Conservation (phyloP, 129 eudicot genomes). For the Flaveria ramosissima region DNA sequence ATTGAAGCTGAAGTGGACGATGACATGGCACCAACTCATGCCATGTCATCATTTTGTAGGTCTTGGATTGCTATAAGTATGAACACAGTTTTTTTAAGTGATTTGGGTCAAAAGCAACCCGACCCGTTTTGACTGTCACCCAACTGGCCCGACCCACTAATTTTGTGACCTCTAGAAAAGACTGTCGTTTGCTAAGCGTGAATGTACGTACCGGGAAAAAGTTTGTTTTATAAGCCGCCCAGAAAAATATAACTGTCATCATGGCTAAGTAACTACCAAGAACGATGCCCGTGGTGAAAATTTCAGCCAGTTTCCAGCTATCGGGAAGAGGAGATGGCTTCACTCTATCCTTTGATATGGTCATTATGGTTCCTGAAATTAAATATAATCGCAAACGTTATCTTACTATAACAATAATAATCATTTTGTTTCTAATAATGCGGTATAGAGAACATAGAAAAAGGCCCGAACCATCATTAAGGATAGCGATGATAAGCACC, state of each 20-base stretch:
- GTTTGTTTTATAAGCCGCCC: conserved; percentile 93
- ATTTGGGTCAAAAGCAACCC: not conserved
- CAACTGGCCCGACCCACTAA: not conserved
- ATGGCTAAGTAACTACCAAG: conserved; percentile 91
- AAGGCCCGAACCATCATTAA: conserved; percentile 79
- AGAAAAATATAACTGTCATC: conserved; percentile 96
- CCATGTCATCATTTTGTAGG: not conserved
- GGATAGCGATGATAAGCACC: conserved; percentile 99
- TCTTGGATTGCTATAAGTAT: not conserved
- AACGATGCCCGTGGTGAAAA: conserved; percentile 79
- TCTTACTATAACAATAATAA: not conserved
- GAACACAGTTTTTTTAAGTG: not conserved
- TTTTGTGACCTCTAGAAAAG: no score
- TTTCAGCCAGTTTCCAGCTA: conserved; percentile 97
- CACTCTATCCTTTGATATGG: conserved; percentile 94
- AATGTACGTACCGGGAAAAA: conserved; percentile 70
- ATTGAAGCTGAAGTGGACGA: not conserved
- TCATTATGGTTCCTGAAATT: conserved; percentile 90
- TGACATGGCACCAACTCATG: not conserved
- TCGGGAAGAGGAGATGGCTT: conserved; percentile 96
- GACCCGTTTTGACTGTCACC: not conserved
- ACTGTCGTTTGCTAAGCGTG: not conserved
- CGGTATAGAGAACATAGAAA: conserved; percentile 8
- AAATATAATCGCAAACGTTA: not conserved
- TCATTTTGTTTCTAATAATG: not conserved